Evolutionary conservation across 768 basidiomycete species (phyloP), one percentile per base, ranked within the genome.

Genomic region (Lactarius evosmus): DNA sequence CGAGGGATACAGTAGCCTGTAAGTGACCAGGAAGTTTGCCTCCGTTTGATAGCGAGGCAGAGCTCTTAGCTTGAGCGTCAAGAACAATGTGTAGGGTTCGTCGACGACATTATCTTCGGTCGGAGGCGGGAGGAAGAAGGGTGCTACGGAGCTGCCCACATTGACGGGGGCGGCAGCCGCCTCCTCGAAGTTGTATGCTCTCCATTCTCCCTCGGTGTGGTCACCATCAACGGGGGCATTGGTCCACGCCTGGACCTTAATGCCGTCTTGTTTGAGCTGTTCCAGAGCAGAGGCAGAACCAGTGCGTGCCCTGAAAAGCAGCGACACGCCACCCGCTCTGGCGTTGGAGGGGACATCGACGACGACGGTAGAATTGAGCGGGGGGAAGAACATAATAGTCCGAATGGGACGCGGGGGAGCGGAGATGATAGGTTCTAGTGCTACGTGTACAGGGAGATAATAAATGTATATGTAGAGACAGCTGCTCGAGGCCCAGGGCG

Each of bases 1-100:
- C 19, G 71, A 72, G 17, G 80, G 71, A 70, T 81, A 78, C 2
- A 77, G 60, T 22, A 85, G 58, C 41, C 83, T 78, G 69, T 83
- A 85, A 0, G 83, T 85, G 60, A 67, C 60, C 19, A n/a, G 22
- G 63, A 70, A 71, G 25, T 57, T 49, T 30, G 56, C 40, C 46
- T 56, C 51, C 17, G 56, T 29, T 30, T 62, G 70, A 30, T 52
- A 33, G 11, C 27, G 63, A 38, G 67, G 58, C 22, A 69, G 44
- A 33, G 57, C 25, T 17, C 34, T 54, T 54, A 69, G 50, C 50
- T 61, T 55, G 44, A 70, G 67, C 16, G 55, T 57, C 58, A 66
- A 46, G 51, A 66, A 61, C 41, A 67, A 34, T 7, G 67, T 66
- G 61, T 51, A 25, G 19, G 59, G 64, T 25, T 68, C 67, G 49